phyloP scores from a whole-genome alignment of 768 basidiomycete species.

The Trametes elegans region DNA sequence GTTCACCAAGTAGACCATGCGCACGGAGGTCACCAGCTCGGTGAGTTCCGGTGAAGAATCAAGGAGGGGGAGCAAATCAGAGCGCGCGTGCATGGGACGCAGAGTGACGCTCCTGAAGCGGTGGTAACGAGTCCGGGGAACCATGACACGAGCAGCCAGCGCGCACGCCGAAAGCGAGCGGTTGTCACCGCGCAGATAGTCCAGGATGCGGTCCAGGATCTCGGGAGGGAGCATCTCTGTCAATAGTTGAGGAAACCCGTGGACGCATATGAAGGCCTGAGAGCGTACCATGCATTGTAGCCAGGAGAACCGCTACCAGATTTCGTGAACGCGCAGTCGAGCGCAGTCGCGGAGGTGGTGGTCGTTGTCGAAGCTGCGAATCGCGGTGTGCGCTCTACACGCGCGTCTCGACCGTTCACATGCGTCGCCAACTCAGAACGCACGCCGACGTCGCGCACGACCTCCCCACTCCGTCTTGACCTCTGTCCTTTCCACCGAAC shows the following conservation, averaged over 20 bases:
- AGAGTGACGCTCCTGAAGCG: constrained; percentile 6
- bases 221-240: constrained; percentile 16
- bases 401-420: background rate
- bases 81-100: background rate
- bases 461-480: background rate
- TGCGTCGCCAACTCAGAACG: background rate
- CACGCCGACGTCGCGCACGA: background rate
- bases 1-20: background rate
- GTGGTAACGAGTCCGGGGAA: constrained; percentile 17
- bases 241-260: background rate
- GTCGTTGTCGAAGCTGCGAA: background rate
- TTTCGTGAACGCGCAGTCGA: background rate
- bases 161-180: constrained; percentile 15
- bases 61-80: background rate
- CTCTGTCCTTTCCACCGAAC: background rate
- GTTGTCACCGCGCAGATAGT: constrained; percentile 20
- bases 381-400: background rate
- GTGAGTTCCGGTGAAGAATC: constrained; percentile 5
- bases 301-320: background rate
- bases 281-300: background rate
- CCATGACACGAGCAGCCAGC: constrained; percentile 12
- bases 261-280: background rate
- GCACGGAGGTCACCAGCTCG: constrained; percentile 1
- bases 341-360: background rate
- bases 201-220: constrained; percentile 20